phyloP scores from a whole-genome alignment of 1,284 basidiomycete species.

The Irpex lacteus region DNA sequence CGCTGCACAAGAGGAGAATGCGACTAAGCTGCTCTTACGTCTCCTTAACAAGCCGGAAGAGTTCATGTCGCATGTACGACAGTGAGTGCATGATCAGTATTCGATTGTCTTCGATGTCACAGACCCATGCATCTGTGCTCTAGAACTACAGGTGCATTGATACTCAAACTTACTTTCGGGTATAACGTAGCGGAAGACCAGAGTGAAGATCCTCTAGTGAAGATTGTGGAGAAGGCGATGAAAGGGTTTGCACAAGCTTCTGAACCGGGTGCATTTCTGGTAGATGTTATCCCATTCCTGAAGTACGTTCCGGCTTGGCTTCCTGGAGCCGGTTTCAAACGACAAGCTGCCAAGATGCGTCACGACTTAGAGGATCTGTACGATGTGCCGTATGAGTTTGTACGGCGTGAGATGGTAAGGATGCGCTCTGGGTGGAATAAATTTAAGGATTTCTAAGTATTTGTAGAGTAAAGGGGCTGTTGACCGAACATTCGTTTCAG shows the following conservation, averaged over 20 bases:
- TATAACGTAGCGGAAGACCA: conserved; percentile 27
- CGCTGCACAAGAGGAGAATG: conserved; percentile 30
- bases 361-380: conserved; percentile 30
- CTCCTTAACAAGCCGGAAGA: conserved; percentile 30
- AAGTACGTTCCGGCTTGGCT: conserved; percentile 36
- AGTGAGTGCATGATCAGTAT: conserved; percentile 5
- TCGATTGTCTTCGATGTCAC: background rate
- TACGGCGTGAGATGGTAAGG: conserved; percentile 30
- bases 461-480: conserved; percentile 16
- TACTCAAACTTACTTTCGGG: conserved; percentile 38
- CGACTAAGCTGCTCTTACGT: conserved; percentile 28
- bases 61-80: conserved; percentile 17
- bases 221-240: conserved; percentile 41
- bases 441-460: background rate
- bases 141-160: conserved; percentile 35
- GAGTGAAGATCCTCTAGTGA: conserved; percentile 34
- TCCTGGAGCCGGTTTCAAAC: conserved; percentile 33
- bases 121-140: background rate
- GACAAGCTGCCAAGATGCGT: conserved; percentile 27
- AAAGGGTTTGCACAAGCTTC: conserved; percentile 36
- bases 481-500: conserved; percentile 27
- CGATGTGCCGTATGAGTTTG: conserved; percentile 32
- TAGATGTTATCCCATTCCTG: conserved; percentile 35
- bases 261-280: conserved; percentile 37
- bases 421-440: background rate